A percentile compares a stretch with the other conserved stretches of the same genome.
Conservation (phyloP, 352 stramenopile genomes). For the Globisporangium viniferum region DNA sequence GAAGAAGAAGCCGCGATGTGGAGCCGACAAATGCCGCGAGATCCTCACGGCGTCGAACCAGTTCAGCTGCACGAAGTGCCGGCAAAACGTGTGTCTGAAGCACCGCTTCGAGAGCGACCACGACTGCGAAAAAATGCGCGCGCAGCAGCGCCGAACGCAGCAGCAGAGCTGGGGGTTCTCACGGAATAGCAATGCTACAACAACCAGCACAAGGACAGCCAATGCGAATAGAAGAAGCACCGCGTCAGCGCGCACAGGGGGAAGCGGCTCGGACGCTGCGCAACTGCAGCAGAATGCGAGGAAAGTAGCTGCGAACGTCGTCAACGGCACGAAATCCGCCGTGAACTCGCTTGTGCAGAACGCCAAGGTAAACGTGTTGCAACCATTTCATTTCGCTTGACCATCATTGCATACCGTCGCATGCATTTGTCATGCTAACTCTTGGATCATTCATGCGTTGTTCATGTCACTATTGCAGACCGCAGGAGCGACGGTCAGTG, state of each 20-base stretch:
- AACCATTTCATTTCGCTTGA: not conserved
- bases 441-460: not conserved
- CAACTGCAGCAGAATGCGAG: conserved; percentile 29
- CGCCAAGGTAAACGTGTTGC: conserved; percentile 27
- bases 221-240: conserved; percentile 14
- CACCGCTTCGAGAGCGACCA: conserved; percentile 81
- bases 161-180: conserved; percentile 37
- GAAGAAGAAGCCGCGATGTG: conserved; percentile 72
- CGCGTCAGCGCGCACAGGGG: not conserved
- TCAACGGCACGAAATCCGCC: conserved; percentile 39
- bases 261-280: conserved; percentile 1
- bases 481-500: conserved; percentile 13
- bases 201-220: not conserved
- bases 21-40: conserved; percentile 52
- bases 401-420: not conserved
- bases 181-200: conserved; percentile 7
- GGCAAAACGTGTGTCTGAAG: conserved; percentile 67
- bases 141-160: conserved; percentile 38
- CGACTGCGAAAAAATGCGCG: conserved; percentile 39
- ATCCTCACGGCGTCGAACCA: conserved; percentile 66
- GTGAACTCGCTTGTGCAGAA: conserved; percentile 45
- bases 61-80: conserved; percentile 67
- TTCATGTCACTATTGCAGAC: conserved; percentile 6
- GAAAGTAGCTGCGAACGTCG: conserved; percentile 27
- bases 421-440: not conserved